Evolutionary conservation across 805 yeast species (phyloP), one percentile per base, ranked within the genome.

Genomic region (Debaryomyces hansenii): DNA sequence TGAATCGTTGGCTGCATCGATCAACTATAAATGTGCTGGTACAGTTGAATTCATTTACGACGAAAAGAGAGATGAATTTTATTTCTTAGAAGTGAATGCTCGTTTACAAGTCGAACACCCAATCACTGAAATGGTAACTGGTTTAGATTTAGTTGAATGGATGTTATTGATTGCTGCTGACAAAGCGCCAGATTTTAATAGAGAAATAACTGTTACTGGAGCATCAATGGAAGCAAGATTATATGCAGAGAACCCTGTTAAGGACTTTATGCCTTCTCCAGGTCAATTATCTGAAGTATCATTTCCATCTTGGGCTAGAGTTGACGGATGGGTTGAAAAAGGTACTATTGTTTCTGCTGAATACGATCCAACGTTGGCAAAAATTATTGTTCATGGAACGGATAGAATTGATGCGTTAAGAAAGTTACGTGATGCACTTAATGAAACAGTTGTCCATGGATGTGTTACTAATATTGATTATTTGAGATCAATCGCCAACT

Each of bases 31-130:
- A 69, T 84, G 96, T 70, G 99, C 98, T 35, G 99, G 98, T 66
- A 92, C 99, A 5, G 96, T 94, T 57, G 99, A 92, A 70, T 92
- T 84, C 64, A 91, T 92, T 58, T 92, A 88, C 62, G 98, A 94
- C 63, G 85, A 86, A 59, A 76, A 67, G 45, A 75, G 96, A 56
- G 92, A 91, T 63, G 94, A 85, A 63, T 94, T 92, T 66, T 92
- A 92, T 74, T 92, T 92, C 72, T 75, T 92, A 60, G 99, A 92
- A 67, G 98, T 92, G 54, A 92, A 92, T 64, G 96, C 99, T 10
- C 84, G 99, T 63, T 79, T 92, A 57, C 99, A 92, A 69, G 99
- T 92, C 40, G 99, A 92, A 73, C 99, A 92, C 67, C 98, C 98
- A 35, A 85, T 94, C 58, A 92, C 99, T 24, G 99, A 92, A 70